Percentiles rank a stretch among this genome's conserved stretches.
These are phyloP conservation scores for Phaeosphaeria sp. DNA, from an alignment of 2,329 filamentous ascomycete species.

Conservation along the genomic window DNA sequence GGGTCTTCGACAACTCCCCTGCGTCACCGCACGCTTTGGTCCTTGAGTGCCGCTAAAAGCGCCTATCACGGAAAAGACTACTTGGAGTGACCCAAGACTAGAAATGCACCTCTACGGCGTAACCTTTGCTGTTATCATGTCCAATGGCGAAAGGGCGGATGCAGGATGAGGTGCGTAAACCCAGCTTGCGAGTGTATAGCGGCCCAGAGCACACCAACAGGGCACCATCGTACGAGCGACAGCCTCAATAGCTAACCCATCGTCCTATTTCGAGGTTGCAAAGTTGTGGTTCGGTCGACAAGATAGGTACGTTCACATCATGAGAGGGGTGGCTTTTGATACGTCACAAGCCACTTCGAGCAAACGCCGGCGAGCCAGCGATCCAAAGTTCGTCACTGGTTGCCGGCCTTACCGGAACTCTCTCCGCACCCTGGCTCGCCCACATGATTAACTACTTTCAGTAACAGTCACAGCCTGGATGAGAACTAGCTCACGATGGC, in stretches of 20 bases:
- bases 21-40: too few species aligned
- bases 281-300: background rate
- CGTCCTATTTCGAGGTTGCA: background rate
- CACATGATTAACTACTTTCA: background rate
- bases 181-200: background rate
- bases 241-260: background rate
- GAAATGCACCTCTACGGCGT: conserved; percentile 10
- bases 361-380: background rate
- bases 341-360: background rate
- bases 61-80: conserved; percentile 13
- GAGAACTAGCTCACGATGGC: background rate
- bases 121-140: background rate
- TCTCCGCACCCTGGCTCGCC: background rate
- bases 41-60: conserved; percentile 10
- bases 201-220: background rate
- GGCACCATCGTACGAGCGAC: background rate
- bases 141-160: background rate
- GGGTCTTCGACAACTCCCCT: conserved; percentile 15
- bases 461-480: background rate
- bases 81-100: conserved; percentile 6
- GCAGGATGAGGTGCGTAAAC: background rate
- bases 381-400: background rate
- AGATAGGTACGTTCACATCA: background rate
- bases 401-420: background rate
- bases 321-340: background rate